Percentiles rank a stretch among this genome's conserved stretches.
Conservation (phyloP, 164 flowering plant genomes). For the Saururus chinensis region DNA sequence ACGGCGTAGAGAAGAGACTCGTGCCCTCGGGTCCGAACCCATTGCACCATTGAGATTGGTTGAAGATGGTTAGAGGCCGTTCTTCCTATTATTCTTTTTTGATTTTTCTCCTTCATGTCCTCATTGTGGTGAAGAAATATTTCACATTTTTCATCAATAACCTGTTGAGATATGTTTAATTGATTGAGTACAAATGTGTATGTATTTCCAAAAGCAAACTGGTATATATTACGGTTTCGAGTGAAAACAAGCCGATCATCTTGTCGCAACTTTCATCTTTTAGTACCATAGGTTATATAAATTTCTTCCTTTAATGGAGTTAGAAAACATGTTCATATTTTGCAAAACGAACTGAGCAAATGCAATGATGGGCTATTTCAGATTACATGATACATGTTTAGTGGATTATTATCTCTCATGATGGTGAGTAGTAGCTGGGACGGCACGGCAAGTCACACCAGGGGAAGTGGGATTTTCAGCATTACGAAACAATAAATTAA, state of each 20-base stretch:
- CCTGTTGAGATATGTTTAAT: neutral
- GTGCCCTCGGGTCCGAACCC: constrained; percentile 95
- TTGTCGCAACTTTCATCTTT: too few relatives aligned
- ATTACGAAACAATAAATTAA: neutral
- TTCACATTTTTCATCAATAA: constrained; percentile 3
- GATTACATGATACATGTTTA: too few relatives aligned
- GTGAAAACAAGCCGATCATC: too few relatives aligned
- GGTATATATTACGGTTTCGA: neutral
- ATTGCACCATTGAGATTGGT: constrained; percentile 52
- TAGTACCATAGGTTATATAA: too few relatives aligned
- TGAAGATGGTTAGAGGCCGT: neutral
- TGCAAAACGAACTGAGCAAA: too few relatives aligned
- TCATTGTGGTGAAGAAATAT: neutral
- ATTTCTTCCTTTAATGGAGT: too few relatives aligned
- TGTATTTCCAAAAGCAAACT: constrained; percentile 2
- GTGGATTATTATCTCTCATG: neutral
- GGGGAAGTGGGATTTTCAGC: neutral
- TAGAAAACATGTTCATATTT: too few relatives aligned
- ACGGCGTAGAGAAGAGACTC: constrained; percentile 70
- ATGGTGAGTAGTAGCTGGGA: constrained; percentile 7
- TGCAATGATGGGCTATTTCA: too few relatives aligned
- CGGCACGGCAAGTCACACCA: constrained; percentile 9
- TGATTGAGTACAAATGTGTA: constrained; percentile 2
- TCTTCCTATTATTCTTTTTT: neutral
- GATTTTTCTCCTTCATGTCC: neutral